Percentiles rank a stretch among this genome's conserved stretches.
phyloP scores from a whole-genome alignment of 495 filamentous ascomycete genomes.

The Glarea lozoyensis region DNA sequence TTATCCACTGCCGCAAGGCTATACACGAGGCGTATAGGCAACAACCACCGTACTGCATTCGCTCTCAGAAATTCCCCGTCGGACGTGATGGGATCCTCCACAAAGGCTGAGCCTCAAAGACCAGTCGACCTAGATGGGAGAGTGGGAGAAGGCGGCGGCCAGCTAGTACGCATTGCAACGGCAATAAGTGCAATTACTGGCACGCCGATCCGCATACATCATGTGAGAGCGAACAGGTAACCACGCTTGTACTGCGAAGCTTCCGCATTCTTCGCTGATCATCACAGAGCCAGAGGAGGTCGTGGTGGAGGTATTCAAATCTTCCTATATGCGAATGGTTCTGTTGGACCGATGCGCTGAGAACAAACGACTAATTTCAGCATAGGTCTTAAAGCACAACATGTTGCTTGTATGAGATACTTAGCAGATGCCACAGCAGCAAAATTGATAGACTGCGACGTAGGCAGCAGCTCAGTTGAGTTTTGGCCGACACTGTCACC shows the following conservation, averaged over 20 bases:
- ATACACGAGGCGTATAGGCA: slow-evolving; percentile 8
- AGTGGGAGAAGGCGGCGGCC: slow-evolving; percentile 78
- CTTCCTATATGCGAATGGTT: no score
- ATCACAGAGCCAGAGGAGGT: no score
- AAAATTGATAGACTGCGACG: slow-evolving; percentile 39
- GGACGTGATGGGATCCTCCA: no score
- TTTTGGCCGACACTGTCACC: slow-evolving; percentile 38
- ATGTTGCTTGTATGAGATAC: slow-evolving; percentile 58
- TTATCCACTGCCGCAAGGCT: no score
- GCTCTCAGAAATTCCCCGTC: no score
- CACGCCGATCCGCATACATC: slow-evolving; percentile 52
- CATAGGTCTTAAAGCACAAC: slow-evolving; percentile 67
- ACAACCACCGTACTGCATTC: no score
- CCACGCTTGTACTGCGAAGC: slow-evolving; percentile 4
- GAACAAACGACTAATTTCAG: no score
- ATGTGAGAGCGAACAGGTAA: slow-evolving; percentile 62
- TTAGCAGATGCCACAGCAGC: slow-evolving; percentile 57
- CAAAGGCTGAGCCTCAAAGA: no score
- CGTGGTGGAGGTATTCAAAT: no score
- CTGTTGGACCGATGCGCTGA: no score
- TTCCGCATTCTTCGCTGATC: no score
- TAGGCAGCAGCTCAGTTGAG: slow-evolving; percentile 45
- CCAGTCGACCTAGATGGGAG: slow-evolving; percentile 49
- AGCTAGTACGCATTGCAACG: slow-evolving; percentile 66
- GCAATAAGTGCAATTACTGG: slow-evolving; percentile 59